Conservation (phyloP, 202 grass and related monocot species). For the Dendrocalamus latiflorus region DNA sequence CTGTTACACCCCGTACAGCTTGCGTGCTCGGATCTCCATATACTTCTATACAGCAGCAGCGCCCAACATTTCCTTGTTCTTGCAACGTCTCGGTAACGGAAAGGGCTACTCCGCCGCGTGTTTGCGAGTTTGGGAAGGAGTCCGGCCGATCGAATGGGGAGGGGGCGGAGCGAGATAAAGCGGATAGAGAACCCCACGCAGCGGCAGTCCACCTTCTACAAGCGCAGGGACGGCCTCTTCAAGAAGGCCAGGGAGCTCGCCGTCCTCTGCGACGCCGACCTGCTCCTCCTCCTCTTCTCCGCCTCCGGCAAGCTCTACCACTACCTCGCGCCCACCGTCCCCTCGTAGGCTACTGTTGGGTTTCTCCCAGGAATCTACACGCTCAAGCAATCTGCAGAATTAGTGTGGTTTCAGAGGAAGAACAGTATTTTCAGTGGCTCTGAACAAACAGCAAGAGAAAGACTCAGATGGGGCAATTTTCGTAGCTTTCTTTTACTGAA, state of each 20-base stretch:
- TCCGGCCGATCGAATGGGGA: conserved; percentile 46
- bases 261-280: conserved; percentile 94
- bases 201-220: conserved; percentile 99
- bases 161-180: conserved; percentile 97
- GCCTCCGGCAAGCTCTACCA: conserved; percentile 94
- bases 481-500: too few relatives aligned
- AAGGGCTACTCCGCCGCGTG: neutral
- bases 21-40: too few relatives aligned
- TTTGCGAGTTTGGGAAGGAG: conserved; percentile 12
- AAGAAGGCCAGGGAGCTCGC: conserved; percentile 97
- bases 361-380: too few relatives aligned
- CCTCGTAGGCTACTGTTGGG: conserved; percentile 58
- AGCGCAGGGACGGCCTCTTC: conserved; percentile 95
- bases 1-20: too few relatives aligned
- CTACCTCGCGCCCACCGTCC: conserved; percentile 77
- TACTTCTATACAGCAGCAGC: neutral
- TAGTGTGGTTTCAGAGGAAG: too few relatives aligned
- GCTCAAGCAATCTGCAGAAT: too few relatives aligned
- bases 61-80: conserved; percentile 29
- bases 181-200: conserved; percentile 92
- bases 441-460: too few relatives aligned
- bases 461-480: too few relatives aligned
- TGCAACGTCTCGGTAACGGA: conserved; percentile 26
- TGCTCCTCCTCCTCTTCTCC: conserved; percentile 97
- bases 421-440: too few relatives aligned